phyloP scores from a whole-genome alignment of 2,329 filamentous ascomycete genomes.

The Penicillium rolfsii region DNA sequence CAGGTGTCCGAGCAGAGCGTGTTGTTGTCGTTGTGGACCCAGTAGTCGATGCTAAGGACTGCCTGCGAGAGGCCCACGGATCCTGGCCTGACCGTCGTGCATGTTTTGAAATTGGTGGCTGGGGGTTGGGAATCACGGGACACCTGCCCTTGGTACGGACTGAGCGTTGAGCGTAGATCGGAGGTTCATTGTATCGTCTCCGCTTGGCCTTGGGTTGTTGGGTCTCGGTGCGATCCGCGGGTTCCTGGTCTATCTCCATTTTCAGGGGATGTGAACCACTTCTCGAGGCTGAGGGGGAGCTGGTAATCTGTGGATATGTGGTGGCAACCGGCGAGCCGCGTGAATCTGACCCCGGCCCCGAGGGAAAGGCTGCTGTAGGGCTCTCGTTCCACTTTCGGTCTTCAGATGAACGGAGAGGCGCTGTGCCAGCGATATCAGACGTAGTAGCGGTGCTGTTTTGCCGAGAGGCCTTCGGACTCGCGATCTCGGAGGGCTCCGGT shows the following conservation, averaged over 20 bases:
- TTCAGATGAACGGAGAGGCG: constrained; percentile 33
- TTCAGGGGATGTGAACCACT: constrained; percentile 28
- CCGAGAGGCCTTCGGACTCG: constrained; percentile 68
- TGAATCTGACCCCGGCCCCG: constrained; percentile 22
- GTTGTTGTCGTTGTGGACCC: constrained; percentile 18
- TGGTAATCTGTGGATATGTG: constrained; percentile 31
- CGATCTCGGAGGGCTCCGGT: constrained; percentile 70
- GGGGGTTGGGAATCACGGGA: constrained; percentile 46
- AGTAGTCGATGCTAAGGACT: constrained; percentile 21
- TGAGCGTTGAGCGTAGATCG: constrained; percentile 55
- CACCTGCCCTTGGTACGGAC: constrained; percentile 46
- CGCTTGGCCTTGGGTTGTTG: constrained; percentile 53
- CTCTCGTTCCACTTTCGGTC: constrained; percentile 37
- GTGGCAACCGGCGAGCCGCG: constrained; percentile 20
- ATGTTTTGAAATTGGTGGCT: constrained; percentile 40
- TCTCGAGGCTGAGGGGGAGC: constrained; percentile 32
- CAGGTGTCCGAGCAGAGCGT: constrained; percentile 22
- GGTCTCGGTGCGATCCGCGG: constrained; percentile 26
- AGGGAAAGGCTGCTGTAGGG: constrained; percentile 23
- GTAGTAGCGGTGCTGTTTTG: constrained; percentile 33
- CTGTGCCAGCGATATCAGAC: constrained; percentile 31
- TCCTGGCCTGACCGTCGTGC: constrained; percentile 30
- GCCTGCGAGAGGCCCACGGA: constrained; percentile 29
- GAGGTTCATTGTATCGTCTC: constrained; percentile 56
- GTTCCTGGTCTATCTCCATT: constrained; percentile 29